Base-by-base conservation (phyloP, 2,329 filamentous ascomycete genomes). In the Aureobasidium sp. region DNA sequence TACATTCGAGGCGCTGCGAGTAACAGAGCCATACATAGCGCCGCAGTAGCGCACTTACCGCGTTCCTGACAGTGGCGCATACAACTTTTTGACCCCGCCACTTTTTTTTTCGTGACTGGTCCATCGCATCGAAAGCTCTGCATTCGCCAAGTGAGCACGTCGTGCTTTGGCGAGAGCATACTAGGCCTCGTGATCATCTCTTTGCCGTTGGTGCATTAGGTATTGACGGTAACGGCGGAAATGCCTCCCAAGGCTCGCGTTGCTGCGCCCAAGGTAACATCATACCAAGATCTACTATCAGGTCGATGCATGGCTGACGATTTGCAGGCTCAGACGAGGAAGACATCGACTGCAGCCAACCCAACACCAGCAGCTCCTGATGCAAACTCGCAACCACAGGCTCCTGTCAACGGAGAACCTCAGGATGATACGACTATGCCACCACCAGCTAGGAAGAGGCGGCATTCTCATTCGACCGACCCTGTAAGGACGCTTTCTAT, bases 401-500 rank as follows among this genome's bases (percentile, higher is more conserved):
- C 34, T 17, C 17, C 34, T 20, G 42, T 27, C 1, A 45, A 64
- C 17, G 52, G 48, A 37, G 49, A 44, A 6, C 45, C 37, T 15
- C 56, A 64, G 36, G 52, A 64, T 55, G 49, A 29, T 29, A 20
- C 62, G 11, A 42, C 34, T 31, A 41, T 48, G 41, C 39, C 41
- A 39, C 44, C 52, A 31, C 52, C 59, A 22, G 22, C 61, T 2
- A 47, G 42, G 9, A 62, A 63, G 57, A 61, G 45, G 22, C 58
- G 64, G 29, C 61, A 63, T 34, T 58, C 57, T n/a, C 62, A 63
- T 36, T 56, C 58, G 7, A 62, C 56, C 36, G 64, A 64, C 34
- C 53, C 61, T 11, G 57, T 60, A 39, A 57, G 61, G 2, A 41
- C 29, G 29, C 22, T 49, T 22, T 7, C n/a, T 11, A 31, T 47